Evolutionary conservation across 805 yeast genomes (phyloP).

Genomic region (Torulaspora franciscae): DNA sequence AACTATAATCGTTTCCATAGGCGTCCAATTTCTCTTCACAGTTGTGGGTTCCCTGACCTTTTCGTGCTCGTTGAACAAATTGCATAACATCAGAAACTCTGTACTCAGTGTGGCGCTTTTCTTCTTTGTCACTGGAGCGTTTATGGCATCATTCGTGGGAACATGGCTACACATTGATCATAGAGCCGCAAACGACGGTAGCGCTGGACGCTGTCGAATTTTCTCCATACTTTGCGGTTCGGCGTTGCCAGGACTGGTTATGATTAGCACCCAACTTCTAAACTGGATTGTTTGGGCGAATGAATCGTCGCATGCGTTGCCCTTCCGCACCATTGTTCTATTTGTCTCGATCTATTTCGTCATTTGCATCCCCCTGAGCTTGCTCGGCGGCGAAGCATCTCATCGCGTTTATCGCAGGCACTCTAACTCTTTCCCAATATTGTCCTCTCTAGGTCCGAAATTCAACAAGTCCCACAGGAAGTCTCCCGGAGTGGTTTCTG

Average conservation of each 20-base stretch:
- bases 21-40: slow-evolving; percentile 67
- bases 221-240: slow-evolving; percentile 47
- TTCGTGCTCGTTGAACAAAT: slow-evolving; percentile 53
- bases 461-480: neutral
- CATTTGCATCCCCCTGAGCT: slow-evolving; percentile 68
- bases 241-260: slow-evolving; percentile 43
- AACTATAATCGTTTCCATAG: slow-evolving; percentile 61
- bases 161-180: slow-evolving; percentile 44
- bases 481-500: neutral
- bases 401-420: slow-evolving; percentile 4
- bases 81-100: slow-evolving; percentile 65
- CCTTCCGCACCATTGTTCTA: slow-evolving; percentile 67
- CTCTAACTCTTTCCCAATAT: neutral
- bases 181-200: slow-evolving; percentile 24
- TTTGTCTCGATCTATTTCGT: slow-evolving; percentile 55
- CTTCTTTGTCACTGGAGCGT: slow-evolving; percentile 64
- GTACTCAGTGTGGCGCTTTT: slow-evolving; percentile 55
- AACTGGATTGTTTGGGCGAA: slow-evolving; percentile 73
- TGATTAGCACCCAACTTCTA: slow-evolving; percentile 48
- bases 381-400: slow-evolving; percentile 55
- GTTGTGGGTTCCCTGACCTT: slow-evolving; percentile 55
- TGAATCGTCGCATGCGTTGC: slow-evolving; percentile 69
- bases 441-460: neutral
- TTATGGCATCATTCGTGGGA: slow-evolving; percentile 69
- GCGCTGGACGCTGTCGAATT: slow-evolving; percentile 9